Base-by-base conservation (phyloP, 2,329 filamentous ascomycete species). In the Polychaeton citri region DNA sequence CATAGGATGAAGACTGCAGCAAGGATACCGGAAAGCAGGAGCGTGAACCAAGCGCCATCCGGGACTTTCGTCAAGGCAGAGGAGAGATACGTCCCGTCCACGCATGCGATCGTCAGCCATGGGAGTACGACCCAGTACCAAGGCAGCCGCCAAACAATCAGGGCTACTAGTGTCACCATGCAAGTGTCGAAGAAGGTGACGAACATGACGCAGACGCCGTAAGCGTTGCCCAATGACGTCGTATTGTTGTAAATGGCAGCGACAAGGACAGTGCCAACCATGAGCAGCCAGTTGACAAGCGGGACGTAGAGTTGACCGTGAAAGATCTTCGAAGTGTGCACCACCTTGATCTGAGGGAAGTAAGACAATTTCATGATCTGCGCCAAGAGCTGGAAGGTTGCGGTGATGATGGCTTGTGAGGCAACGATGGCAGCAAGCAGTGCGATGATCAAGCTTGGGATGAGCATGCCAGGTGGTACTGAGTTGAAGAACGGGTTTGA, bases 301-400 rank as follows among this genome's bases (percentile, higher is more conserved):
- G 81, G 81, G 12, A 88, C 74, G 48, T 85, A 87, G 0, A 87
- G 64, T 49, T 88, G 81, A 2, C 79, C 79, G 46, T 85, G 75
- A 43, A 83, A 82, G 2, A 60, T 68, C 21, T 67, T 71, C 5
- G 76, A 81, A 0, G 80, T 85, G 49, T 86, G 80, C 1, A 80
- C 68, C 3, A 81, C 68, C 46, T 79, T 76, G 52, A 87, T 76
- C 42, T 84, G 80, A 0, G 82, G 82, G 43, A 83, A 84, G 53
- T 86, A 87, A 0, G 66, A 72, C 4, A 75, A 58, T 39, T 76
- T 79, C 76, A 85, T 84, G 42, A 84, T 69, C 57, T 84, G 79
- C 1, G 71, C 68, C n/a, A 81, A 59, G 2, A 74, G 60, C 58
- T 70, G 44, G 43, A 86, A 86, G 0, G 76, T 75, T 6, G 73